Evolutionary conservation across 2,329 filamentous ascomycete genomes (phyloP), one percentile per base, ranked within the genome.

Genomic region (Phialophora tarda): DNA sequence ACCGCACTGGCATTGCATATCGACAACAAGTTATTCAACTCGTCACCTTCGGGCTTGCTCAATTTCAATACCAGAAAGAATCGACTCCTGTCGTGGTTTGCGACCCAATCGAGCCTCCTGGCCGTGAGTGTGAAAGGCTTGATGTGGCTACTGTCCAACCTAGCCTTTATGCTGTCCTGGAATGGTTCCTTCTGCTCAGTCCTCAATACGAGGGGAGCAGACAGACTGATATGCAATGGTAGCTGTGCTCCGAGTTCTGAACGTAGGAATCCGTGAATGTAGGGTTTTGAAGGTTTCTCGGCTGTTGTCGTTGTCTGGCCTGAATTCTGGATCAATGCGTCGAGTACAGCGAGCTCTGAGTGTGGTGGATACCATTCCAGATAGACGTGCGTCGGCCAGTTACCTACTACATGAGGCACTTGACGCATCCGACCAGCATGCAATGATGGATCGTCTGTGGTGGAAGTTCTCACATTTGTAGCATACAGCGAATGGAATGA

Each of bases 361-460:
- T 75, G 76, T 4, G 74, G 70, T 10, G 81, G 80, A 71, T 79
- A 83, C 96, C 95, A 99, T 81, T 98, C 94, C 64, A 97, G 83
- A 77, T 96, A 98, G 54, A 98, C 77, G 78, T 98, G 94, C 38
- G 89, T 92, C 1, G 94, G 92, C 95, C 95, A 99, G 77, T 93
- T 92, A 67, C 95, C 95, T 66, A 88, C 86, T 28, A 94, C 83
- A 78, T 99, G 95, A 26, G 94, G 93, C 57, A 88, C 91, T 64
- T 89, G 86, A 50, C 95, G 87, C 75, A 89, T 92, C 54, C 94
- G 88, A 62, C 95, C 95, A 34, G 90, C 90, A 77, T 99, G 95
- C 65, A 98, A 82, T 66, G 84, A 83, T 0, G 94, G 93, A 75
- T 97, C 91, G 78, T 98, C 95, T 72, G 83, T 84, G 48, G 89